phyloP scores from a whole-genome alignment of 805 yeast species.

The Pichia phayaonensis region DNA sequence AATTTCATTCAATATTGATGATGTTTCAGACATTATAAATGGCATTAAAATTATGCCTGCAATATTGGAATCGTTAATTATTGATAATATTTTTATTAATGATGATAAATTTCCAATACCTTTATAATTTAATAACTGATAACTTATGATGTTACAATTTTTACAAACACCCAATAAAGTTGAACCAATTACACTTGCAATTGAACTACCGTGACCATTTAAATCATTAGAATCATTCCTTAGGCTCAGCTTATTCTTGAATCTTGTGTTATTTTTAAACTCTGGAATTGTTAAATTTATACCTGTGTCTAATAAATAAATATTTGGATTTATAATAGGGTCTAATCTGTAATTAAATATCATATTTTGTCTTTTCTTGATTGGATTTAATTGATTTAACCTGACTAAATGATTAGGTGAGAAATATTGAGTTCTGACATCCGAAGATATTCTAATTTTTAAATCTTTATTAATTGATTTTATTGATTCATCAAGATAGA shows the following conservation, averaged over 20 bases:
- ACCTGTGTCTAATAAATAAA: constrained; percentile 31
- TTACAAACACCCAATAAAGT: constrained; percentile 48
- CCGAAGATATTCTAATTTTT: constrained; percentile 21
- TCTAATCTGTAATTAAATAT: constrained; percentile 39
- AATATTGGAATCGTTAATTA: background rate
- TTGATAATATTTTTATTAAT: constrained; percentile 27
- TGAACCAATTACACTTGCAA: constrained; percentile 49
- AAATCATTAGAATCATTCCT: constrained; percentile 16
- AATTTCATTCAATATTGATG: constrained; percentile 37
- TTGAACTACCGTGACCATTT: constrained; percentile 52
- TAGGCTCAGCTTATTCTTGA: background rate
- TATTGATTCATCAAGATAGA: constrained; percentile 26
- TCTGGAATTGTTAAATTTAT: constrained; percentile 34
- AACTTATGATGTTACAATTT: constrained; percentile 34
- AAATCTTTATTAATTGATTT: constrained; percentile 29
- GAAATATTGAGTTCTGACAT: background rate
- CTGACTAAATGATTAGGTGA: constrained; percentile 39
- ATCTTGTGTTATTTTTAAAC: constrained; percentile 30
- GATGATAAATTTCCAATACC: constrained; percentile 31
- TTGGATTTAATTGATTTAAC: constrained; percentile 29
- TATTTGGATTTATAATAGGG: constrained; percentile 26
- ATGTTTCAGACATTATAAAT: constrained; percentile 27
- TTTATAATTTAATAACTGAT: constrained; percentile 33
- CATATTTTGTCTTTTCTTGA: constrained; percentile 24
- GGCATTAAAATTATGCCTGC: constrained; percentile 33